A percentile compares a stretch with the other conserved stretches of the same genome.
phyloP scores from a whole-genome alignment of 106 monocot species.

The Iris macrosiphon region DNA sequence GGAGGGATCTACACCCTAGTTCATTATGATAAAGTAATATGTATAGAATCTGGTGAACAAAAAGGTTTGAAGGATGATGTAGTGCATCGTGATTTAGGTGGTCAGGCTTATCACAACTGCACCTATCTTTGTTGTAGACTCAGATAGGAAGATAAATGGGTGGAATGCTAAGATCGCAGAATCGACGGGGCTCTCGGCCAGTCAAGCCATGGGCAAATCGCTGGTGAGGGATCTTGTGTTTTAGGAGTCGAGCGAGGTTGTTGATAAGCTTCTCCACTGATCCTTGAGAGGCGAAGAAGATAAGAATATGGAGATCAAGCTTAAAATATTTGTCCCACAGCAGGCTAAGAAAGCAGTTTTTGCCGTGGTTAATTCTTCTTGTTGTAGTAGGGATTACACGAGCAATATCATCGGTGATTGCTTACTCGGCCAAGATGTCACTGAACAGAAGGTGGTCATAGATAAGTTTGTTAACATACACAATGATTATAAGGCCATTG shows the following conservation, averaged over 20 bases:
- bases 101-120: conserved; percentile 87
- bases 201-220: conserved; percentile 90
- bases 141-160: conserved; percentile 70
- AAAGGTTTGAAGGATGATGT: too few species aligned
- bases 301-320: conserved; percentile 88
- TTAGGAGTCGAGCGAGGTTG: conserved; percentile 58
- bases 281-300: conserved; percentile 89
- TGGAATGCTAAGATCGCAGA: conserved; percentile 92
- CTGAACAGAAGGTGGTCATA: conserved; percentile 85
- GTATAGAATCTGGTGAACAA: too few species aligned
- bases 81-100: conserved; percentile 93
- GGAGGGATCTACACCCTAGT: too few species aligned
- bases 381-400: conserved; percentile 81
- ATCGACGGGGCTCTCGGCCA: conserved; percentile 64
- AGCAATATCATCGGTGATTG: conserved; percentile 80
- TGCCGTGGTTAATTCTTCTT: conserved; percentile 86
- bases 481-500: conserved; percentile 89
- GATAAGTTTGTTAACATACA: conserved; percentile 94
- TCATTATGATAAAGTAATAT: too few species aligned
- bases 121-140: conserved; percentile 87
- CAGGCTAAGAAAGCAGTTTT: conserved; percentile 48
- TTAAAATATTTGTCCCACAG: conserved; percentile 69
- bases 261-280: conserved; percentile 55
- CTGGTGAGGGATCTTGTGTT: conserved; percentile 77
- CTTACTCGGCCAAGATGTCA: conserved; percentile 91